Base-by-base conservation (phyloP, 495 filamentous ascomycete species). In the Cercophora sp. region DNA sequence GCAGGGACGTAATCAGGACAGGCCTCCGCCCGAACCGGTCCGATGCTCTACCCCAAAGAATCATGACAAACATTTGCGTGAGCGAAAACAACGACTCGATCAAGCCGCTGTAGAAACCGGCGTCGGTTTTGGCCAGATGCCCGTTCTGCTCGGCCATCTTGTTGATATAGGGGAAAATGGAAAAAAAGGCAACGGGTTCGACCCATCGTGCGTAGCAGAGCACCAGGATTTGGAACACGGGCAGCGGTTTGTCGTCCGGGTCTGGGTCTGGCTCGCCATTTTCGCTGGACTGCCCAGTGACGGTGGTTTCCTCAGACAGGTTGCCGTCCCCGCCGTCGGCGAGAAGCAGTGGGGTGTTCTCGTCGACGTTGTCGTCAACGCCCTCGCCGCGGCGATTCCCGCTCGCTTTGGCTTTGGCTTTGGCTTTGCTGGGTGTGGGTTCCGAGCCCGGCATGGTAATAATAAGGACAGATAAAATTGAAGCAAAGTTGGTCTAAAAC, bases 181-280 rank as follows among this genome's bases (percentile, higher is more conserved):
- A 77, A 69, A 88, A 89, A 69, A 84, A 89, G 13, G 84, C 82
- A 26, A 88, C 71, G 3, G 86, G 85, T 65, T 89, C 86, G n/a
- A 87, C 65, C n/a, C 83, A 62, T 8, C 84, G 76, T 1, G 81
- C 80, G 61, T 78, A 85, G 67, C 85, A 88, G 18, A 89, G 78
- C 3, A 85, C 63, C 34, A 83, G 56, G 34, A 89, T 78, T 60
- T 88, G 86, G 8, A 54, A 18, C 46, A 69, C 68, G 9, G 83
- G 84, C 11, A 89, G 55, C 8, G 82, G 77, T 45, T 65, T 70
- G 51, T 67, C 59, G 3, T 68, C 68, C 34, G 36, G 39, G 2
- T 58, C 40, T 13, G 27, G 25, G 46, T n/a, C 22, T 29, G 64
- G 60, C 11, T 71, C 63, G 34, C 19, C 36, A 29, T 60, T 58